phyloP scores from a whole-genome alignment of 305 asterid genomes.

The Fraxinus nigra region DNA sequence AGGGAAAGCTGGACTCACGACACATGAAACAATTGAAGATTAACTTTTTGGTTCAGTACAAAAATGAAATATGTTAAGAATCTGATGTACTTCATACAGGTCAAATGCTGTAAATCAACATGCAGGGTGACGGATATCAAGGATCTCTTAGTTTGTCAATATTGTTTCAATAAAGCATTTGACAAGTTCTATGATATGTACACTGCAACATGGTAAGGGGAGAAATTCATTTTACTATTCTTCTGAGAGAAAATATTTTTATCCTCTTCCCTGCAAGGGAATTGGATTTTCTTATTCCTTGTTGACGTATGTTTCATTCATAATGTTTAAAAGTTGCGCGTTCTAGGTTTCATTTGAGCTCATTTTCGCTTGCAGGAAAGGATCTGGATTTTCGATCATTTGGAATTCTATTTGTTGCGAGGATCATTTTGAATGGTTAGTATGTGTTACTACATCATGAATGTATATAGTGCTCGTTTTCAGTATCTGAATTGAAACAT shows the following conservation, averaged over 20 bases:
- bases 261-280: not conserved
- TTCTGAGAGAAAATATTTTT: not conserved
- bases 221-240: not conserved
- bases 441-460: constrained; percentile 1
- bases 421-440: constrained; percentile 89
- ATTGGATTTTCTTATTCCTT: not conserved
- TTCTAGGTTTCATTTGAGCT: not conserved
- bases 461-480: not conserved
- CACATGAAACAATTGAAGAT: not conserved
- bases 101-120: constrained; percentile 81
- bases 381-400: constrained; percentile 70
- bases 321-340: not conserved
- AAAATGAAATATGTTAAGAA: not conserved
- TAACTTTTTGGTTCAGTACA: not conserved
- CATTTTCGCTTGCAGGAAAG: constrained; percentile 49
- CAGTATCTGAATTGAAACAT: constrained; percentile 4
- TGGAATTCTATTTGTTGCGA: constrained; percentile 83
- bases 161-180: constrained; percentile 77
- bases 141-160: constrained; percentile 74
- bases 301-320: not conserved
- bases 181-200: constrained; percentile 85
- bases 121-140: constrained; percentile 70
- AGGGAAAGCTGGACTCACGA: not conserved
- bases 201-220: constrained; percentile 70
- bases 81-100: constrained; percentile 36